These are phyloP conservation scores for Vaccinium corymbosum DNA, from an alignment of 148 eudicot genomes.

Conservation along the genomic window DNA sequence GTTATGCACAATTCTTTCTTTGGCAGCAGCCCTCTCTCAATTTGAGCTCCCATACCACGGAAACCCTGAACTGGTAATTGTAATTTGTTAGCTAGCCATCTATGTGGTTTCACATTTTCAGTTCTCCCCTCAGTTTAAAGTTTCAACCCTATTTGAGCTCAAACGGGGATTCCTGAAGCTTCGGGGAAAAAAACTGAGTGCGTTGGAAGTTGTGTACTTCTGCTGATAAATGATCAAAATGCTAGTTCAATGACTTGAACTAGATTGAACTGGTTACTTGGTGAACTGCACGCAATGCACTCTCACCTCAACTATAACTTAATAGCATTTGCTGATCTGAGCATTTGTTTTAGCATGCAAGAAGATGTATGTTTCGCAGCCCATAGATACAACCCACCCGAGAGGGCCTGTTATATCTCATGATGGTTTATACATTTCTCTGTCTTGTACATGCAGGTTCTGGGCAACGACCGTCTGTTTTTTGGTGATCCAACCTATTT, in stretches of 20 bases:
- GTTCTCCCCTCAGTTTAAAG: not conserved
- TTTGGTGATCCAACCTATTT: constrained; percentile 42
- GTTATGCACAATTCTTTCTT: constrained; percentile 37
- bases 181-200: not conserved
- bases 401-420: not conserved
- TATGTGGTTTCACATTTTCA: not conserved
- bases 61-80: constrained; percentile 29
- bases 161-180: constrained; percentile 3
- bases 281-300: not conserved
- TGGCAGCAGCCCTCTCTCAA: constrained; percentile 48
- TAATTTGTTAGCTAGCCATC: not conserved
- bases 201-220: not conserved
- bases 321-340: not conserved
- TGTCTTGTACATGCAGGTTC: constrained; percentile 31
- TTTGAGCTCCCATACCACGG: constrained; percentile 39
- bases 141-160: not conserved
- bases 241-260: not conserved
- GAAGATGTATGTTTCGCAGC: not conserved
- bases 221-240: not conserved
- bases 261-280: not conserved
- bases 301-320: not conserved
- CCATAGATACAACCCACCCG: not conserved
- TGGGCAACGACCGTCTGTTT: constrained; percentile 42
- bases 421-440: not conserved
- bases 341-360: not conserved